Evolutionary conservation across 2,329 filamentous ascomycete genomes (phyloP).

Genomic region (Ophiocordyceps unilateralis): DNA sequence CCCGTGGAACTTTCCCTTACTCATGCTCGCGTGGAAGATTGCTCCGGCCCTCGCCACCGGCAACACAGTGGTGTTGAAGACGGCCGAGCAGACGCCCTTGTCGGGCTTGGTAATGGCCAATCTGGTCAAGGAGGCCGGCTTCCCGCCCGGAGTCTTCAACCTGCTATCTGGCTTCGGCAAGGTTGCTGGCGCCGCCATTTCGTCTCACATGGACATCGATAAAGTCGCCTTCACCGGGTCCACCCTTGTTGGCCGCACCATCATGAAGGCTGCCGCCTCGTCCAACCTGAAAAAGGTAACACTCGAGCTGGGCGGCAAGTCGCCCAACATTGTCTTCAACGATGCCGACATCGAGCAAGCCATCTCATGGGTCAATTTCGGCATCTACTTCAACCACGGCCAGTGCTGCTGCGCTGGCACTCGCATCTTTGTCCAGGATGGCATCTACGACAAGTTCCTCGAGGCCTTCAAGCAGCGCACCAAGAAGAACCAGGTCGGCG

Average conservation of each 20-base stretch:
- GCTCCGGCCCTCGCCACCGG: slow-evolving; percentile 55
- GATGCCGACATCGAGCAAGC: slow-evolving; percentile 64
- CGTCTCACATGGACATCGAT: slow-evolving; percentile 64
- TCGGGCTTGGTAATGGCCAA: slow-evolving; percentile 47
- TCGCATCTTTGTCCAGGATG: slow-evolving; percentile 72
- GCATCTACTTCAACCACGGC: slow-evolving; percentile 49
- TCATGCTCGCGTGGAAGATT: slow-evolving; percentile 75
- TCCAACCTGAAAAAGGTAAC: slow-evolving; percentile 75
- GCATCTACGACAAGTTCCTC: slow-evolving; percentile 77
- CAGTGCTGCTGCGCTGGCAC: slow-evolving; percentile 60
- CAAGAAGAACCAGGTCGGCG: slow-evolving; percentile 58
- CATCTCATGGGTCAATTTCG: slow-evolving; percentile 62
- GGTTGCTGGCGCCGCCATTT: slow-evolving; percentile 58
- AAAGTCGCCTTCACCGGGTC: slow-evolving; percentile 75
- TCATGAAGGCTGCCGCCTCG: slow-evolving; percentile 64
- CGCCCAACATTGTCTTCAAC: slow-evolving; percentile 63
- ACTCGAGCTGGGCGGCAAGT: slow-evolving; percentile 66
- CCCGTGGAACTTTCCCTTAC: slow-evolving; percentile 74
- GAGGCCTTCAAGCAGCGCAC: slow-evolving; percentile 64
- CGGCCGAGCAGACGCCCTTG: slow-evolving; percentile 60
- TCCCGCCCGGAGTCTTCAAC: slow-evolving; percentile 64
- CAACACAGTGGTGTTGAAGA: slow-evolving; percentile 58
- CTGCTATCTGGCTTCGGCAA: slow-evolving; percentile 64
- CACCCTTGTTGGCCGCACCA: slow-evolving; percentile 52
- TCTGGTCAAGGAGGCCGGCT: slow-evolving; percentile 58